Conservation (phyloP, 495 filamentous ascomycete genomes). For the Xylona heveae region DNA sequence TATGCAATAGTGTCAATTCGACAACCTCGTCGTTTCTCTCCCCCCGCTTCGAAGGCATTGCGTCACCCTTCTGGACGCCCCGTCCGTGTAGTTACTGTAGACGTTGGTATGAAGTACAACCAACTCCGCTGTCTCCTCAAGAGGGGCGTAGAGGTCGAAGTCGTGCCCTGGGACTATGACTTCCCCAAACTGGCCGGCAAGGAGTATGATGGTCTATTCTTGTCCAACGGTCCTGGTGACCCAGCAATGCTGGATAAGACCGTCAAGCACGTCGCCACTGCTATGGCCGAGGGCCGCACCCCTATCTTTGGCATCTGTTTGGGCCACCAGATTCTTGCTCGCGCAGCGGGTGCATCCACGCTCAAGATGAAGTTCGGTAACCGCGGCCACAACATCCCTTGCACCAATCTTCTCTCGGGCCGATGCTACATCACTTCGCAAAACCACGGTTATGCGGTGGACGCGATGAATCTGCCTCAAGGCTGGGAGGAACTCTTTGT, state of each 20-base stretch:
- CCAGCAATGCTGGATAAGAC: slow-evolving; percentile 63
- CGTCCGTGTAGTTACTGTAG: slow-evolving; percentile 72
- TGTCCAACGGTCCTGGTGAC: slow-evolving; percentile 94
- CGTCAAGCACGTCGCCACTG: slow-evolving; percentile 48
- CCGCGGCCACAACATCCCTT: slow-evolving; percentile 94
- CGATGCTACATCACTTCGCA: slow-evolving; percentile 97
- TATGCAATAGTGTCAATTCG: slow-evolving; percentile 54
- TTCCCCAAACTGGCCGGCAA: slow-evolving; percentile 51
- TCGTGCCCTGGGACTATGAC: slow-evolving; percentile 90
- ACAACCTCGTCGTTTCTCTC: slow-evolving; percentile 60
- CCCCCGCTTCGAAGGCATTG: slow-evolving; percentile 37
- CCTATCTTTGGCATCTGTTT: slow-evolving; percentile 95
- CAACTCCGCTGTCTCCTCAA: slow-evolving; percentile 81
- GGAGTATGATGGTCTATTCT: slow-evolving; percentile 87
- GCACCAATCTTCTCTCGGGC: slow-evolving; percentile 81
- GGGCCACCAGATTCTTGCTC: slow-evolving; percentile 82
- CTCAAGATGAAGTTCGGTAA: slow-evolving; percentile 98
- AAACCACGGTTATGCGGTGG: slow-evolving; percentile 90
- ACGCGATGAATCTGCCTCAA: slow-evolving; percentile 46
- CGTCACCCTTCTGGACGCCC: slow-evolving; percentile 74
- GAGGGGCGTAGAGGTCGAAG: slow-evolving; percentile 83
- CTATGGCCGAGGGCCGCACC: slow-evolving; percentile 49
- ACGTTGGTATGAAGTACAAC: slow-evolving; percentile 95
- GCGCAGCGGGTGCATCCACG: slow-evolving; percentile 74
- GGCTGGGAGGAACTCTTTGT: slow-evolving; percentile 88